A percentile compares a stretch with the other conserved stretches of the same genome.
Evolutionary conservation across 129 eudicot species (phyloP).

Genomic region (Saposhnikovia divaricata): DNA sequence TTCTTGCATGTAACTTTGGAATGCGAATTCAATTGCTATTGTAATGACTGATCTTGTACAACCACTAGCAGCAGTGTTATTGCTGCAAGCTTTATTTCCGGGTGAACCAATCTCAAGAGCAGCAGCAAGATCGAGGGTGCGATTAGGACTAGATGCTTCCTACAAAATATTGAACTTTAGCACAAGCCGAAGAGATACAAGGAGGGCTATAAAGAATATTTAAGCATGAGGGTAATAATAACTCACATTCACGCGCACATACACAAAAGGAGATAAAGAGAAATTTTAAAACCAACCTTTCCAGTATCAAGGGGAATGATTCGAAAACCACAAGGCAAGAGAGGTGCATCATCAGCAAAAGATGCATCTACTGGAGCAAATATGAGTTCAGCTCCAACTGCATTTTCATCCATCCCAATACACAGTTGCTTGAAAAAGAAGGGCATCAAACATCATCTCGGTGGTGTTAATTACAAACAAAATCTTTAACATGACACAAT

Average conservation of each 20-base stretch:
- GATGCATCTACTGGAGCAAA: no score
- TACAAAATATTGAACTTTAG: slow-evolving; percentile 15
- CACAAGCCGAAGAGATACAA: background rate
- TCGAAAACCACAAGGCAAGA: no score
- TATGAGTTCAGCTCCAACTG: no score
- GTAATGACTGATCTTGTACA: slow-evolving; percentile 84
- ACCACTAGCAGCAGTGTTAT: slow-evolving; percentile 28
- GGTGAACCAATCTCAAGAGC: slow-evolving; percentile 82
- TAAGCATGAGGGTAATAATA: background rate
- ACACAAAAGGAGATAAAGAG: background rate
- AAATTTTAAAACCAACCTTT: background rate
- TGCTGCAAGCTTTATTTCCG: slow-evolving; percentile 51
- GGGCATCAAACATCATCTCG: background rate
- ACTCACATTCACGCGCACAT: no score
- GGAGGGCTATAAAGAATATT: background rate
- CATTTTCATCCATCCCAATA: slow-evolving; percentile 88
- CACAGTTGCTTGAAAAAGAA: slow-evolving; percentile 45
- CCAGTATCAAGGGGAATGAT: no score
- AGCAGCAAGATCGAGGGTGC: slow-evolving; percentile 91
- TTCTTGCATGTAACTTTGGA: no score
- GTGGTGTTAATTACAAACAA: background rate
- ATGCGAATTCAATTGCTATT: slow-evolving; percentile 86
- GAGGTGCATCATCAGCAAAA: no score
- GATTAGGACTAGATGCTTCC: slow-evolving; percentile 61
- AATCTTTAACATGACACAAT: no score